A percentile compares a stretch with the other conserved stretches of the same genome.
These are phyloP conservation scores for Glycine latifolia DNA, from an alignment of 306 rosid species.

Conservation along the genomic window DNA sequence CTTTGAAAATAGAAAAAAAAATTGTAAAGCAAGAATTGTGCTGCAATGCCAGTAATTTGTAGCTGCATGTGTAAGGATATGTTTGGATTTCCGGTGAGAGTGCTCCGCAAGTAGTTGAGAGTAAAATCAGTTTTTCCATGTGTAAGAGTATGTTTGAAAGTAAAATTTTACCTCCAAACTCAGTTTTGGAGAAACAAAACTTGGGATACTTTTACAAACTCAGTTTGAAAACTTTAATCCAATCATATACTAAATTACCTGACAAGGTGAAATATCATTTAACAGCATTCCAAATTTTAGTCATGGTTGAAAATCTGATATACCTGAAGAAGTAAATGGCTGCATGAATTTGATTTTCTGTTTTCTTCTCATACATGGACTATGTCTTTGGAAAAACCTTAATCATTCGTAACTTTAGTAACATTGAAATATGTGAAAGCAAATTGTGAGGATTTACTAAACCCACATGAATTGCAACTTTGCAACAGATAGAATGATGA, in stretches of 20 bases:
- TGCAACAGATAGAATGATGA: slow-evolving; percentile 5
- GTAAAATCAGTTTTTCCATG: too few relatives aligned
- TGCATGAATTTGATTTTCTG: background rate
- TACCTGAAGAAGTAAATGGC: background rate
- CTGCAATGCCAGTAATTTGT: background rate
- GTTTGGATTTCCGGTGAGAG: too few relatives aligned
- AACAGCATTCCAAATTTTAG: background rate
- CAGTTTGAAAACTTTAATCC: too few relatives aligned
- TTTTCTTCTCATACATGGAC: background rate
- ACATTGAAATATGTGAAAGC: background rate
- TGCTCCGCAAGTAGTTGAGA: too few relatives aligned
- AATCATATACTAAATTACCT: background rate
- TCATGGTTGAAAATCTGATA: background rate
- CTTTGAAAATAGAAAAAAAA: background rate
- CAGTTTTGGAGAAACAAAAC: too few relatives aligned
- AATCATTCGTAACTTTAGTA: background rate
- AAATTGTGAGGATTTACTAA: background rate
- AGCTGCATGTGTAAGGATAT: too few relatives aligned
- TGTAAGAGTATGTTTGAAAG: too few relatives aligned
- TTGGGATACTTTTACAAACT: too few relatives aligned
- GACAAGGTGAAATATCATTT: slow-evolving; percentile 1
- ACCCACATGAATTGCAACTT: slow-evolving; percentile 6
- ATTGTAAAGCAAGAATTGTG: background rate
- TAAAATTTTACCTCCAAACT: too few relatives aligned
- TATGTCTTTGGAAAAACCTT: background rate